Base-by-base conservation (phyloP, 495 filamentous ascomycete species). In the Penicillium alfredii region DNA sequence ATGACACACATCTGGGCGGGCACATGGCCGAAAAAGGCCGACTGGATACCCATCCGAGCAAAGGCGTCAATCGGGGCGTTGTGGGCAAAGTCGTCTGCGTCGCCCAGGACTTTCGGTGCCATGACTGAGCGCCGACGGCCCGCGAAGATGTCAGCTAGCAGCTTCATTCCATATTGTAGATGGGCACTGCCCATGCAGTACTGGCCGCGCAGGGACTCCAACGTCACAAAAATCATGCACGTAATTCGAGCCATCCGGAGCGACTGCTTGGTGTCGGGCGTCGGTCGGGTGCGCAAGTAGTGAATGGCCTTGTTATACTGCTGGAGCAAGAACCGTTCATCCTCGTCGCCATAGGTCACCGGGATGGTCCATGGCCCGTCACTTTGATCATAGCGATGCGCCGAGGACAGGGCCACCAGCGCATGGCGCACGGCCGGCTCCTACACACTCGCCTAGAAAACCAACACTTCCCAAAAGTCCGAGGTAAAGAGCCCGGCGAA, bases 371-470 rank as follows among this genome's bases (percentile, higher is more conserved):
- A 30, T 8, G 31, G 28, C 9, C 28, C 8, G 15, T 27, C 22
- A n/a, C 11, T 27, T 2, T 8, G 30, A 8, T 48, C 44, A 21
- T 39, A 52, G 45, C 80, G 75, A 40, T 82, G 81, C 15, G 81
- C 58, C 1, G 78, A 74, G 30, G 76, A 75, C 16, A 85, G 58
- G 24, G 79, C 80, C 9, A 82, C 66, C 1, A 82, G 69, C 6
- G 81, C 78, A 53, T 85, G 79, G 14, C 75, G 69, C 27, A 85
- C 76, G 4, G 74, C 66, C 3, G 80, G 64, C 49, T 82, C 76
- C 10, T 69, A 68, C 30, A 76, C 69, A 25, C 74, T 77, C 42
- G 76, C 76, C 49, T 78, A 75, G 21, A 81, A 55, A 8, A 84
- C 40, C 25, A 65, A 19, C 9, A 58, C 62, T 8, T 49, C 71